phyloP scores from a whole-genome alignment of 495 filamentous ascomycete species.

The Saxophila tyrrhenica region DNA sequence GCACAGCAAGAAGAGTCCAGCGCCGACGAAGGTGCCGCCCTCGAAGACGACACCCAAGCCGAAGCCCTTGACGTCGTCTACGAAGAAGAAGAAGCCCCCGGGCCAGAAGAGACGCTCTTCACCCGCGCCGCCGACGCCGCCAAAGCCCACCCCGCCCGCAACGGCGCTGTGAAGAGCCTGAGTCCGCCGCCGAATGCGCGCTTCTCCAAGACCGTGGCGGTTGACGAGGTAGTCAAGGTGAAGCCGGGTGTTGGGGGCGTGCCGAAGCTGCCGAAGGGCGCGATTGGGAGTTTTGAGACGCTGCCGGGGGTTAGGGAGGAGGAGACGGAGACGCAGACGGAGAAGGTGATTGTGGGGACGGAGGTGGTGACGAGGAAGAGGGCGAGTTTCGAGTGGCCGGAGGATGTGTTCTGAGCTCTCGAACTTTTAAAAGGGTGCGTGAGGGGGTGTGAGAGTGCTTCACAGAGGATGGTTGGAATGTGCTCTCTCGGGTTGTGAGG shows the following conservation, averaged over 20 bases:
- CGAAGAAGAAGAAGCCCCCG: constrained; percentile 17
- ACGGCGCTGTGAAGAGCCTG: not conserved
- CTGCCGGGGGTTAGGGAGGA: not conserved
- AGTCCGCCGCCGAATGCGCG: not conserved
- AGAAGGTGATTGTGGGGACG: constrained; percentile 3
- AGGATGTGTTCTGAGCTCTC: constrained; percentile 19
- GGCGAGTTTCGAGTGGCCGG: constrained; percentile 21
- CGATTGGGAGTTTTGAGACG: not conserved
- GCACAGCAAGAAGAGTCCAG: not conserved
- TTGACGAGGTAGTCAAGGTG: constrained; percentile 15
- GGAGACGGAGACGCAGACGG: not conserved
- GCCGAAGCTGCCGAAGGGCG: constrained; percentile 7
- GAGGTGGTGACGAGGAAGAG: not conserved
- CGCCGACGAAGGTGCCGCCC: not conserved
- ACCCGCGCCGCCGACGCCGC: constrained; percentile 12
- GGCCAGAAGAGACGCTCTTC: constrained; percentile 7
- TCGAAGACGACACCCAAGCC: constrained; percentile 14
- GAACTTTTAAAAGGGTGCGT: not conserved
- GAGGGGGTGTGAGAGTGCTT: not conserved
- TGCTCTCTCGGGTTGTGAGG: not conserved
- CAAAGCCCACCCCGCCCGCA: constrained; percentile 2
- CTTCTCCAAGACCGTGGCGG: not conserved
- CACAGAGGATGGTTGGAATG: not conserved
- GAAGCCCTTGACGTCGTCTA: constrained; percentile 16
- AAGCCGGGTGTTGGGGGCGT: constrained; percentile 21